Base-by-base conservation (phyloP, 129 eudicot genomes). In the Silybum marianum region DNA sequence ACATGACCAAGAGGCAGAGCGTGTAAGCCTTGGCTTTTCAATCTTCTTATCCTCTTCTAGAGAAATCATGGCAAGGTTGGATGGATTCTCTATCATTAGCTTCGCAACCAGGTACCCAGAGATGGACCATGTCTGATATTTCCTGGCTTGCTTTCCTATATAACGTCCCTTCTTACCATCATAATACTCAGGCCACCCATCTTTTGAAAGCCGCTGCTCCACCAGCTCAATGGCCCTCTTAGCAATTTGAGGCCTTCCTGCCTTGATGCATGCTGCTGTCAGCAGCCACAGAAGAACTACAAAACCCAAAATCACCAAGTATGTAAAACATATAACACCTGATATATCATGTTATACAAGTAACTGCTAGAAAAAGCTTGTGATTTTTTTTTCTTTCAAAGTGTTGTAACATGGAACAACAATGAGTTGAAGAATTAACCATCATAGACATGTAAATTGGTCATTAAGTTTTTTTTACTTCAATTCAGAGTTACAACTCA, bases 241-340 rank as follows among this genome's bases (percentile, higher is more conserved):
- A 7, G 95, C 92, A 36, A 88, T 82, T 71, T 86, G 88, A 66
- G 92, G 90, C 86, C 92, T 84, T 68, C 92, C 94, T 16, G 90
- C 84, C 77, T 91, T 91, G 69, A 91, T 91, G 87, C 96, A 84
- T 6, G 96, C 91, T n/a, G 96, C 90, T 74, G 95, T 90, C 66
- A 90, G 79, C 23, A 90, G 83, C 92, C 94, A 90, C 24, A 90
- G 74, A 9, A 90, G 86, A 78, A 90, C 92, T 90, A 80, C 87
- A 82, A 40, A 68, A 72, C 62, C 73, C 16, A 82, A 40, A 73
- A 16, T 18, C 32, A 18, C 62, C 48, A 63, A 46, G 22, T 62
- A 6, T 36, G 21, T 58, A n/a, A n/a, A n/a, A 30, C 28, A 83
- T 40, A 66, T 44, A 42, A 68, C 22, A 23, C 25, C 28, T 8